phyloP scores from a whole-genome alignment of 2,329 filamentous ascomycete species.

The Pyrenophora seminiperda region DNA sequence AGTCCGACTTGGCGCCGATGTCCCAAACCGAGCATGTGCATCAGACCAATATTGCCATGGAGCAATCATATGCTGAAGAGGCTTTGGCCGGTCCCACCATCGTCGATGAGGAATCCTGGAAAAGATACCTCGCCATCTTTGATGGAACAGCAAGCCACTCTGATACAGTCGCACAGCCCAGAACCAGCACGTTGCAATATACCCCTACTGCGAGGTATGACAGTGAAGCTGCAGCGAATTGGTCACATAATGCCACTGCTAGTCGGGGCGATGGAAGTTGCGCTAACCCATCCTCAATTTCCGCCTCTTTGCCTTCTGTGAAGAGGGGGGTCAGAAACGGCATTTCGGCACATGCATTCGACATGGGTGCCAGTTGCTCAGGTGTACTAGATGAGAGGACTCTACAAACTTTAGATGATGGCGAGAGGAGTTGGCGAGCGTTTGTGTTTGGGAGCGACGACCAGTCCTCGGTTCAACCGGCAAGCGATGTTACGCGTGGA shows the following conservation, averaged over 20 bases:
- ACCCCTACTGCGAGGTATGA: constrained; percentile 12
- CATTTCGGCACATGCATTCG: background rate
- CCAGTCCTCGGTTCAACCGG: constrained; percentile 8
- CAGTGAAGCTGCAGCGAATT: constrained; percentile 21
- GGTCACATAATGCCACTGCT: constrained; percentile 37
- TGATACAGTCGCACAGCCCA: constrained; percentile 12
- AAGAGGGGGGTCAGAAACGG: constrained; percentile 10
- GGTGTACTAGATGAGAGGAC: background rate
- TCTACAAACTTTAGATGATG: constrained; percentile 12
- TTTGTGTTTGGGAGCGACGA: constrained; percentile 39
- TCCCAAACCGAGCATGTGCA: constrained; percentile 14
- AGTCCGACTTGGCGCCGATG: constrained; percentile 19
- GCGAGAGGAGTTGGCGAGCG: constrained; percentile 41
- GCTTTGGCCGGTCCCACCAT: constrained; percentile 14
- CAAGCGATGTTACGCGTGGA: constrained; percentile 1
- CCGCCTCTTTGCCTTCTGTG: constrained; percentile 35
- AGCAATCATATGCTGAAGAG: constrained; percentile 7
- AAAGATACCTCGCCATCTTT: constrained; percentile 27
- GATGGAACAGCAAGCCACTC: constrained; percentile 30
- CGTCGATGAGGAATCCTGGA: constrained; percentile 39
- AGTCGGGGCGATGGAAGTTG: constrained; percentile 28
- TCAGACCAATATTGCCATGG: constrained; percentile 12
- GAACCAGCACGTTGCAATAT: constrained; percentile 24
- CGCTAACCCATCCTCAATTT: constrained; percentile 22
- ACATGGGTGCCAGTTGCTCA: background rate